phyloP scores from a whole-genome alignment of 148 eudicot species.

The Drosera capensis region DNA sequence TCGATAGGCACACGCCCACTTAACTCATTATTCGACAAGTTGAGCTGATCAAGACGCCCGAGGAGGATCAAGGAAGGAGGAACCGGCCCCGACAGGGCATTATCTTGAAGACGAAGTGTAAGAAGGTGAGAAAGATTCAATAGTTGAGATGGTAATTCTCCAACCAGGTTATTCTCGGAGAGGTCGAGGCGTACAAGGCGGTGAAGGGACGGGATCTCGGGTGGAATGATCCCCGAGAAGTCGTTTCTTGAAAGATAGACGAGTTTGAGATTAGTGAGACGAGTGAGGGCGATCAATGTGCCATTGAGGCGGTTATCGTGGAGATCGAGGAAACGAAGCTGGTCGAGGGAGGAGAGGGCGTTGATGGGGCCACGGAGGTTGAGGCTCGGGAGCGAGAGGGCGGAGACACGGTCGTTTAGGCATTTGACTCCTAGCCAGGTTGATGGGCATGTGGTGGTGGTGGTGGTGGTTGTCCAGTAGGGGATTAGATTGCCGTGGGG shows the following conservation, averaged over 20 bases:
- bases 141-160: constrained; percentile 34
- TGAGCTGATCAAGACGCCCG: constrained; percentile 26
- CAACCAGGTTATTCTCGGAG: constrained; percentile 60
- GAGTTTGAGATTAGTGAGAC: constrained; percentile 42
- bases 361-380: constrained; percentile 67
- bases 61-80: constrained; percentile 29
- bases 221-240: constrained; percentile 51
- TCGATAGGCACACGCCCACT: constrained; percentile 31
- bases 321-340: constrained; percentile 75
- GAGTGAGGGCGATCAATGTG: constrained; percentile 28
- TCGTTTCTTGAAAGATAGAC: constrained; percentile 69
- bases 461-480: constrained; percentile 53
- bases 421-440: constrained; percentile 59
- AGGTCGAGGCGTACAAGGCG: constrained; percentile 59
- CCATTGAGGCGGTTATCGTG: constrained; percentile 78
- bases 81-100: constrained; percentile 50
- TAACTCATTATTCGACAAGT: constrained; percentile 61
- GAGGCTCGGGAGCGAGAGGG: constrained; percentile 48
- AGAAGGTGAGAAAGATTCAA: constrained; percentile 31
- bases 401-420: constrained; percentile 29
- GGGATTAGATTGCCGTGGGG: constrained; percentile 55
- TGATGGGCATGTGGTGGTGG: constrained; percentile 39
- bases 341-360: constrained; percentile 51
- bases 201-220: constrained; percentile 20
- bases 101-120: constrained; percentile 55